Percentiles rank a stretch among this genome's conserved stretches.
These are phyloP conservation scores for Calonectria hawksworthii DNA, from an alignment of 2,329 filamentous ascomycete genomes.

Conservation along the genomic window DNA sequence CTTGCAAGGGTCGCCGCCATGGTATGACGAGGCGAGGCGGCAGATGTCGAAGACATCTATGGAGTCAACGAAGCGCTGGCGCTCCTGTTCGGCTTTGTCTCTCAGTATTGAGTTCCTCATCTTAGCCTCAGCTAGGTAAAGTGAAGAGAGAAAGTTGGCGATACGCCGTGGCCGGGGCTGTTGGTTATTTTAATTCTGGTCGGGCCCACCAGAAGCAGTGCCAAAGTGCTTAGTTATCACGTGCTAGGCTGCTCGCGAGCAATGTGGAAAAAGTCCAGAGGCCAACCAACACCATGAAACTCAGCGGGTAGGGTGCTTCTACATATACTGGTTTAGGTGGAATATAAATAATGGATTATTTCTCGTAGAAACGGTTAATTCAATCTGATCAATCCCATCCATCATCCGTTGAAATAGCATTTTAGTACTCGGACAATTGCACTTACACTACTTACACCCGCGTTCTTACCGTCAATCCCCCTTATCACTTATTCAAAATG, in stretches of 20 bases:
- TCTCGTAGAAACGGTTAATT: neutral
- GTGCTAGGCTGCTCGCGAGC: neutral
- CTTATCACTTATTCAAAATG: neutral
- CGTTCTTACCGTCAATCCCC: neutral
- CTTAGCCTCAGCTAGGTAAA: too few species aligned
- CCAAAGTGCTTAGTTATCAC: neutral
- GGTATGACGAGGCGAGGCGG: neutral
- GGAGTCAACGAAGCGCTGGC: neutral
- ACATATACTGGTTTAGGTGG: neutral
- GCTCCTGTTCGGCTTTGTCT: neutral
- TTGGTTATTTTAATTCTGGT: neutral
- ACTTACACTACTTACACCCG: too few species aligned
- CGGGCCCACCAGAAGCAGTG: neutral
- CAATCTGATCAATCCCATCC: too few species aligned
- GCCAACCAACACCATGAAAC: neutral
- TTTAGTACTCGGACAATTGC: too few species aligned
- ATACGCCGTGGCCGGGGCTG: neutral
- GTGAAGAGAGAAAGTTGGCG: neutral
- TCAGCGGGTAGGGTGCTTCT: neutral
- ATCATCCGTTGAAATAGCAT: neutral
- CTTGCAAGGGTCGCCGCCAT: neutral
- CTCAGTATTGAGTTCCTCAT: neutral
- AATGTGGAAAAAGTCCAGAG: neutral
- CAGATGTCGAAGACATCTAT: neutral
- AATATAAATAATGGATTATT: neutral